Evolutionary conservation across 2,329 filamentous ascomycete genomes (phyloP).

Genomic region (Xylariomycetidae sp.): DNA sequence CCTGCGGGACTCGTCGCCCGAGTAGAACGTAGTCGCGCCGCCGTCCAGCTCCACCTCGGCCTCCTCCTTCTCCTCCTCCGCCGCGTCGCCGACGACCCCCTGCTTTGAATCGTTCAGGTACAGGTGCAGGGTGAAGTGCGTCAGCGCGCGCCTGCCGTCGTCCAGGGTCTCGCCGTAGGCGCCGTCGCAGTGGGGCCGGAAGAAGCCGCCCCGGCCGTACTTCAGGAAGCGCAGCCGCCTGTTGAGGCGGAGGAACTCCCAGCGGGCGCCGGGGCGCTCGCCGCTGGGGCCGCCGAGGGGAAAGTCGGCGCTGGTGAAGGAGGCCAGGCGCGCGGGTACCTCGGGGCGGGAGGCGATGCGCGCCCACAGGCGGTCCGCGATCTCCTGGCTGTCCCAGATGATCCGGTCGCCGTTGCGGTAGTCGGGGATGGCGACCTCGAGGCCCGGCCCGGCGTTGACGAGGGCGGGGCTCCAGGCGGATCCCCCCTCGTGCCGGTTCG

Average conservation of each 20-base stretch:
- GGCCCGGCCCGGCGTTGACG: conserved; percentile 60
- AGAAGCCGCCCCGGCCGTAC: conserved; percentile 69
- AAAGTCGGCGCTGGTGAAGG: conserved; percentile 26
- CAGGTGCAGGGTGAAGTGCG: conserved; percentile 52
- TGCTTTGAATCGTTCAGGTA: conserved; percentile 48
- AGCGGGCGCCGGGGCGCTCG: conserved; percentile 16
- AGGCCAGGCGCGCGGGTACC: conserved; percentile 34
- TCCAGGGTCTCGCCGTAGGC: conserved; percentile 48
- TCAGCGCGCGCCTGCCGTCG: conserved; percentile 39
- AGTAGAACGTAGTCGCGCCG: conserved; percentile 53
- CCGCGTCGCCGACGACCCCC: conserved; percentile 28
- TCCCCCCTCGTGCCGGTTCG: conserved; percentile 23
- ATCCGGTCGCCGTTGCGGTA: conserved; percentile 71
- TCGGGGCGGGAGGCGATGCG: conserved; percentile 45
- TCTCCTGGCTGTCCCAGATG: conserved; percentile 62
- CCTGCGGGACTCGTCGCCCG: conserved; percentile 34
- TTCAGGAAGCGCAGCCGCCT: conserved; percentile 71
- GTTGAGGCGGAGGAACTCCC: conserved; percentile 55
- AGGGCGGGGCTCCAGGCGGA: conserved; percentile 63
- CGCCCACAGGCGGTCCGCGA: conserved; percentile 60
- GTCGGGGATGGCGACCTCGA: conserved; percentile 51
- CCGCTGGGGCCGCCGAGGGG: conserved; percentile 25
- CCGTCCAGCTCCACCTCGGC: conserved; percentile 36
- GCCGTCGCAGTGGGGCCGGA: conserved; percentile 67
- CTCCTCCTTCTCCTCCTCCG: conserved; percentile 34